Evolutionary conservation across 2,329 filamentous ascomycete species (phyloP).

Genomic region (Catunica adiposa): DNA sequence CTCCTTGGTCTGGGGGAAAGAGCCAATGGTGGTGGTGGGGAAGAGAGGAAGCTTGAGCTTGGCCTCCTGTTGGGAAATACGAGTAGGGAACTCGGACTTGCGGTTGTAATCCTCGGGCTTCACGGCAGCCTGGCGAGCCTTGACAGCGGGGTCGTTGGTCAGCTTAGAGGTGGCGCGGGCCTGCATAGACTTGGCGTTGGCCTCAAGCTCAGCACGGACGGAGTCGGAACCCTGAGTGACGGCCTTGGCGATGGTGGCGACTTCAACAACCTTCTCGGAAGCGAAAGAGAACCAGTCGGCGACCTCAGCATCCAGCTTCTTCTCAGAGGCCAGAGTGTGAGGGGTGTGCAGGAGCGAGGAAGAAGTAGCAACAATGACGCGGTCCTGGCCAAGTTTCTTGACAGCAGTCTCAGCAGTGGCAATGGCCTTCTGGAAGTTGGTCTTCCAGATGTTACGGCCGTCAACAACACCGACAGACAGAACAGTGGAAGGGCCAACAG

Average conservation of each 20-base stretch:
- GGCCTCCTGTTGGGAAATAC: constrained; percentile 78
- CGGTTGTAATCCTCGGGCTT: constrained; percentile 76
- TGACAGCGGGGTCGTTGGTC: constrained; percentile 95
- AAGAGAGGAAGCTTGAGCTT: constrained; percentile 89
- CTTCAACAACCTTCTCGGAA: constrained; percentile 79
- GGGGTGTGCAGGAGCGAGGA: constrained; percentile 96
- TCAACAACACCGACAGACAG: constrained; percentile 95
- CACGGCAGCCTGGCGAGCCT: constrained; percentile 86
- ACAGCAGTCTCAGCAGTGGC: constrained; percentile 78
- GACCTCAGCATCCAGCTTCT: constrained; percentile 89
- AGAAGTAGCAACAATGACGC: constrained; percentile 91
- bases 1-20: constrained; percentile 98
- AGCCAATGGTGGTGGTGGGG: constrained; percentile 98
- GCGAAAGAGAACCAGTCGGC: constrained; percentile 98
- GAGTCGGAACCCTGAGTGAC: constrained; percentile 81
- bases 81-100: constrained; percentile 70
- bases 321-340: constrained; percentile 95
- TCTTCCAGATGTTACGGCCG: constrained; percentile 99
- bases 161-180: constrained; percentile 79
- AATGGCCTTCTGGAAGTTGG: constrained; percentile 91
- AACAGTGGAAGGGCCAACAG: constrained; percentile 74
- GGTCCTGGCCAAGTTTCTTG: constrained; percentile 91
- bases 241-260: constrained; percentile 89
- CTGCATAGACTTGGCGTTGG: constrained; percentile 88
- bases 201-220: constrained; percentile 78